These are phyloP conservation scores for Yamagishiella unicocca DNA, from an alignment of 139 green algal species.

Conservation along the genomic window DNA sequence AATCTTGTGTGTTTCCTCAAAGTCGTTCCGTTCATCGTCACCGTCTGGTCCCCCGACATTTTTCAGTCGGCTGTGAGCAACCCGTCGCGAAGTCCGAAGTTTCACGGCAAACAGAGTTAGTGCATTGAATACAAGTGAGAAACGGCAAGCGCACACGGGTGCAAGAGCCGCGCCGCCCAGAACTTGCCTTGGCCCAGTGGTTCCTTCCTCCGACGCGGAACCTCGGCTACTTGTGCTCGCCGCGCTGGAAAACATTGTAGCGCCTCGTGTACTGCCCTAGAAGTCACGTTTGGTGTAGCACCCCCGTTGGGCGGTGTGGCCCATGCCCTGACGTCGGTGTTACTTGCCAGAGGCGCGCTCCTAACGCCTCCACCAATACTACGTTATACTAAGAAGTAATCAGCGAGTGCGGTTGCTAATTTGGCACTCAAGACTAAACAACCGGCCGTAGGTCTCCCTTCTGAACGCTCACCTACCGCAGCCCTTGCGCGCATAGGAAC, in stretches of 20 bases:
- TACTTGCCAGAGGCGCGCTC: too few relatives aligned
- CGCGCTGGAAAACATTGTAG: constrained; percentile 32
- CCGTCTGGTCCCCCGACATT: constrained; percentile 13
- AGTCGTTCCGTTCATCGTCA: constrained; percentile 39
- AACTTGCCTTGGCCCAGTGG: constrained; percentile 16
- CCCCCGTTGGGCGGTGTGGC: too few relatives aligned
- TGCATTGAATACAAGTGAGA: not conserved
- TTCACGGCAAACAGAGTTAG: not conserved
- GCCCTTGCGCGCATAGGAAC: too few relatives aligned
- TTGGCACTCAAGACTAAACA: too few relatives aligned
- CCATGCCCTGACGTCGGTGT: too few relatives aligned
- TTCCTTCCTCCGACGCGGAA: constrained; percentile 1
- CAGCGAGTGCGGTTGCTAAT: too few relatives aligned
- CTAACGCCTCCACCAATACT: too few relatives aligned
- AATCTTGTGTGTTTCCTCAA: constrained; percentile 45
- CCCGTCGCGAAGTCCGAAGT: not conserved
- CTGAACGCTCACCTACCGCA: too few relatives aligned
- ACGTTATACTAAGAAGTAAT: too few relatives aligned
- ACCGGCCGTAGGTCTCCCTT: too few relatives aligned
- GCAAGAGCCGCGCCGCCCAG: not conserved
- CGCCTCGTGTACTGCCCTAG: too few relatives aligned
- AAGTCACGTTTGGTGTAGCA: too few relatives aligned
- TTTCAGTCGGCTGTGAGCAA: constrained; percentile 31
- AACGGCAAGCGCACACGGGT: not conserved
- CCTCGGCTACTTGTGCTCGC: constrained; percentile 29